A percentile compares a stretch with the other conserved stretches of the same genome.
Conservation (phyloP, 768 basidiomycete species). For the Amanita jacksonii region DNA sequence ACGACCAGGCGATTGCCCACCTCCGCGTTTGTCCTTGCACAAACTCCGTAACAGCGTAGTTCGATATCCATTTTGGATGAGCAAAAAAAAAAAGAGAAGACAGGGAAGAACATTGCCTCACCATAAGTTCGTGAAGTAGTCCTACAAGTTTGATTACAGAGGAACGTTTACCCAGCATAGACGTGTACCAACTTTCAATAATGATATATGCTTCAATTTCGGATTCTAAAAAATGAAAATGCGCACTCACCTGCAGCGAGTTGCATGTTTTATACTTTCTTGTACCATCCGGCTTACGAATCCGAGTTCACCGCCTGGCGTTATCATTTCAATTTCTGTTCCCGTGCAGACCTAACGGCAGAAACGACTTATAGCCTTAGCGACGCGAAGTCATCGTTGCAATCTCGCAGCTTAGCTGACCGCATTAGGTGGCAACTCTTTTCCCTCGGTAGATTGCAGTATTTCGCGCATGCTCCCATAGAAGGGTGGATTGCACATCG, state of each 20-base stretch:
- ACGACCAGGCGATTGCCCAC: conserved; percentile 93
- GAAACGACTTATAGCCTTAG: not conserved
- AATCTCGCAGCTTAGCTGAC: conserved; percentile 31
- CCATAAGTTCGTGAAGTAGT: conserved; percentile 33
- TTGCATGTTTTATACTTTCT: conserved; percentile 51
- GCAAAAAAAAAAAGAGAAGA: not conserved
- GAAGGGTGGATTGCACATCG: conserved; percentile 97
- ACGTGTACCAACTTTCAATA: conserved; percentile 75
- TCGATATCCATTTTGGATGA: conserved; percentile 50
- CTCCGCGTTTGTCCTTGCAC: conserved; percentile 81
- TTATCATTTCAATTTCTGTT: conserved; percentile 81
- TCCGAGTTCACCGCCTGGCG: conserved; percentile 70
- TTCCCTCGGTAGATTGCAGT: conserved; percentile 42
- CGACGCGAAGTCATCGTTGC: not conserved
- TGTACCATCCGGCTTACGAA: conserved; percentile 73
- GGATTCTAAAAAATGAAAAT: not conserved
- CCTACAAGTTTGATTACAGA: conserved; percentile 58
- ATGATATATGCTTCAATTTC: not conserved
- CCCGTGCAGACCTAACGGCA: conserved; percentile 70
- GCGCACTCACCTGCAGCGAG: conserved; percentile 45
- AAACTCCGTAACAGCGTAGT: conserved; percentile 81
- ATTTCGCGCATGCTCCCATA: conserved; percentile 73
- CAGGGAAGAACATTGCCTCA: conserved; percentile 13
- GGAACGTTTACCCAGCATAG: conserved; percentile 82
- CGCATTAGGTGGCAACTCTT: conserved; percentile 59